Base-by-base conservation (phyloP, 1,139 yeast genomes). In the Debaryomycetaceae sp. region DNA sequence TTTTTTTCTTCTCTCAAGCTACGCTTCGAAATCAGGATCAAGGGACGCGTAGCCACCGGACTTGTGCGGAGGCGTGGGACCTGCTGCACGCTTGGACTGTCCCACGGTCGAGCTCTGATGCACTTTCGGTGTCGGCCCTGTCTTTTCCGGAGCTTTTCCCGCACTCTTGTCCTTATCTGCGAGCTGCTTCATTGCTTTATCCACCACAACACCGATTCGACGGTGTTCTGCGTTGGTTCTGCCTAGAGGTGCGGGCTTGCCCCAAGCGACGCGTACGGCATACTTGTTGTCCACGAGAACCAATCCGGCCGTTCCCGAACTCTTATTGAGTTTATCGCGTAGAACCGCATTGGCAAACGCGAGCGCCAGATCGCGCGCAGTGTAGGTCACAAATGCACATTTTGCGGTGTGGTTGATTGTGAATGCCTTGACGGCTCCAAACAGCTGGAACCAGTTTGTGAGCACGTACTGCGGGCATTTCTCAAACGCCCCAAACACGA, bases 401-500 rank as follows among this genome's bases (percentile, higher is more conserved):
- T 68, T 61, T 2, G 87, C 79, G 15, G 59, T 58, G 37, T 76
- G 83, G 16, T 72, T 62, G n/a, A 79, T 52, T 6, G 65, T 61
- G 22, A 74, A 46, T 6, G 72, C 51, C 35, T 67, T 64, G 12
- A 77, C 39, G 23, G 59, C 55, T 1, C 80, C 79, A 34, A 45
- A 53, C 30, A 43, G 37, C 13, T 55, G 55, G 32, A 74, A 74
- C 41, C 53, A 62, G 7, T 68, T 70, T 8, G 72, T 51, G 11
- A 82, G 53, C 25, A 56, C 53, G 41, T 73, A 74, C 38, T 76
- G 85, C 0, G 87, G 77, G n/a, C 76, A 45, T n/a, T 70, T 73
- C 12, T 70, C 70, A 28, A 66, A 72, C 15, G 81, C 58, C 0
- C 94, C 94, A 52, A 77, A 78, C n/a, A 83, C 48, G 47, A 82